Base-by-base conservation (phyloP, 1,284 basidiomycete species). In the Boletus sp. region DNA sequence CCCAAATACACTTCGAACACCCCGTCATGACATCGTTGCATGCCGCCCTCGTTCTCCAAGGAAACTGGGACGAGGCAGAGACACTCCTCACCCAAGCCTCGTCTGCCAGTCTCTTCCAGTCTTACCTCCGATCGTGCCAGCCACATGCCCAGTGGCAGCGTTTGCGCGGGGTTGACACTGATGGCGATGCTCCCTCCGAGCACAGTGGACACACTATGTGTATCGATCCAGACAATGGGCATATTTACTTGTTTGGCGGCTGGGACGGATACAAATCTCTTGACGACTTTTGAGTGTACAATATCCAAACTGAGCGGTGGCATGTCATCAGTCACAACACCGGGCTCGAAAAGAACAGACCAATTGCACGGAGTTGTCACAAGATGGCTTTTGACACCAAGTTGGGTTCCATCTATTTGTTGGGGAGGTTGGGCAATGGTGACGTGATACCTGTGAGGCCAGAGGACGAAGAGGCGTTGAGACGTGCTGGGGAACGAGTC, bases 171-270 rank as follows among this genome's bases (percentile, higher is more conserved):
- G 79, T 82, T 23, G 83, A 88, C 60, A 78, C 83, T 2, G 84
- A 89, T 65, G 87, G 86, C 2, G 86, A 88, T 65, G 72, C 81
- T 0, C 90, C 90, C 6, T 77, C 80, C 33, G 78, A 83, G 53
- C 83, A 92, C 3, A 90, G 91, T 23, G 93, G 92, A 0, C 91
- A 94, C 66, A 87, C 90, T 28, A 91, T 93, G 89, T 92, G 89
- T 67, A 83, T 94, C 64, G 92, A 94, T 70, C 76, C 82, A 33
- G 79, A 81, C 16, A 81, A 82, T 43, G 83, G 85, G 8, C 74
- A 83, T 49, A 85, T 93, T 17, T 94, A 93, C 70, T 79, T 94
- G 21, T 86, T 92, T 62, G 93, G 93, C 2, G 93, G 93, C 0
- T 94, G 87, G 85, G 85, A 93, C 64, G 92, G 93, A 4, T 74